These are phyloP conservation scores for Hansenula sp. DNA, from an alignment of 1,139 yeast species.

Conservation along the genomic window DNA sequence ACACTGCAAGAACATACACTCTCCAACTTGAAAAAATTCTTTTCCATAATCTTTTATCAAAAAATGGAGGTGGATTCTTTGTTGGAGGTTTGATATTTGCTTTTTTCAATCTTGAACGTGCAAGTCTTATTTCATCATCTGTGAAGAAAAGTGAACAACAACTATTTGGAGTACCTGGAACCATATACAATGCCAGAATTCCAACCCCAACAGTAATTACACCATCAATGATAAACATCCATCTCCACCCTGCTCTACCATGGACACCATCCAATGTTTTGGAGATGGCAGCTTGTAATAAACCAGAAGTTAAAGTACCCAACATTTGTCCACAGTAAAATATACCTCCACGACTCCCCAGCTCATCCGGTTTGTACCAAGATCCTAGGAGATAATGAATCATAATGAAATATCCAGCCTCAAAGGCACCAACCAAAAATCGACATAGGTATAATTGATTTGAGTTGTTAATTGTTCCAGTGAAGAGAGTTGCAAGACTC, in stretches of 20 bases:
- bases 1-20: conserved; percentile 39
- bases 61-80: conserved; percentile 19
- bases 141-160: conserved; percentile 23
- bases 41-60: conserved; percentile 35
- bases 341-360: conserved; percentile 42
- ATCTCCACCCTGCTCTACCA: conserved; percentile 58
- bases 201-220: conserved; percentile 46
- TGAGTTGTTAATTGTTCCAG: conserved; percentile 38
- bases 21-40: conserved; percentile 44
- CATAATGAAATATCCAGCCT: conserved; percentile 56
- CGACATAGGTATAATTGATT: conserved; percentile 43
- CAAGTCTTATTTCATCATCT: conserved; percentile 33
- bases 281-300: conserved; percentile 58
- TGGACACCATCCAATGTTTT: conserved; percentile 37
- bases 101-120: conserved; percentile 21
- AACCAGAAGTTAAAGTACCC: conserved; percentile 60
- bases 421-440: conserved; percentile 58
- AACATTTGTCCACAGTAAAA: conserved; percentile 57
- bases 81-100: conserved; percentile 11
- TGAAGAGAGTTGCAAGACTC: conserved; percentile 49
- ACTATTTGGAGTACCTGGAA: conserved; percentile 50
- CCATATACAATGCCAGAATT: conserved; percentile 34
- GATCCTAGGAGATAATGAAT: conserved; percentile 26
- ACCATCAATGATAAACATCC: conserved; percentile 61
- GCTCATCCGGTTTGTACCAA: conserved; percentile 28